These are phyloP conservation scores for Zangia roseola DNA, from an alignment of 768 basidiomycete species.

Conservation along the genomic window DNA sequence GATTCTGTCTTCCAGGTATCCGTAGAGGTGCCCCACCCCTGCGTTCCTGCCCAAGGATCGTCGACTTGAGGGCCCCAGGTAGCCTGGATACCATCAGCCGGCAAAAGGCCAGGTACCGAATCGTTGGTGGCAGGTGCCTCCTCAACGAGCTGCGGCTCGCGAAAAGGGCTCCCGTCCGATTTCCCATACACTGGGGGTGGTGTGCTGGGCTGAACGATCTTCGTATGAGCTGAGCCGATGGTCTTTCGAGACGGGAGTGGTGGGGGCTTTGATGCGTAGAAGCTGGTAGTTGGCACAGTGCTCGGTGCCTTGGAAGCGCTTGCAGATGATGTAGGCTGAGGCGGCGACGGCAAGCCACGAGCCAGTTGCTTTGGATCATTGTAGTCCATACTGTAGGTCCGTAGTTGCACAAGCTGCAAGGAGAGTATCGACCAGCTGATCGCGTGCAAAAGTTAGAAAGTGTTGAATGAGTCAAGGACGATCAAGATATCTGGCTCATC, in stretches of 20 bases:
- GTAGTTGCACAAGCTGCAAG: constrained; percentile 4
- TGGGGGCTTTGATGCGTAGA: constrained; percentile 34
- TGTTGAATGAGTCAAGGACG: neutral
- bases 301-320: constrained; percentile 31
- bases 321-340: constrained; percentile 41
- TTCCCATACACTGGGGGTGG: constrained; percentile 29
- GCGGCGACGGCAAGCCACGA: constrained; percentile 34
- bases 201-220: constrained; percentile 29
- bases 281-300: constrained; percentile 27
- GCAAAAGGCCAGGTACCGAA: constrained; percentile 38
- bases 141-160: constrained; percentile 55
- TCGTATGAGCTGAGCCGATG: constrained; percentile 38
- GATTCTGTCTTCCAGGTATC: constrained; percentile 21
- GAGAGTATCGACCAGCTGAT: constrained; percentile 1
- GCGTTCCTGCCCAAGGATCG: constrained; percentile 14
- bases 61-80: constrained; percentile 15
- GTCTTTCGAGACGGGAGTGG: constrained; percentile 35
- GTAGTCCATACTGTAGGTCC: constrained; percentile 48
- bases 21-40: constrained; percentile 12
- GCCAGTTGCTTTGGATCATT: constrained; percentile 40
- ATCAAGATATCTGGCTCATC: constrained; percentile 22
- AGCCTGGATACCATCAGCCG: constrained; percentile 30
- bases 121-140: constrained; percentile 40
- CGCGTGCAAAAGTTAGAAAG: constrained; percentile 1
- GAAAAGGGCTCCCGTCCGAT: constrained; percentile 34